A percentile compares a stretch with the other conserved stretches of the same genome.
These are phyloP conservation scores for Hylodesmum podocarpum DNA, from an alignment of 306 rosid species.

Conservation along the genomic window DNA sequence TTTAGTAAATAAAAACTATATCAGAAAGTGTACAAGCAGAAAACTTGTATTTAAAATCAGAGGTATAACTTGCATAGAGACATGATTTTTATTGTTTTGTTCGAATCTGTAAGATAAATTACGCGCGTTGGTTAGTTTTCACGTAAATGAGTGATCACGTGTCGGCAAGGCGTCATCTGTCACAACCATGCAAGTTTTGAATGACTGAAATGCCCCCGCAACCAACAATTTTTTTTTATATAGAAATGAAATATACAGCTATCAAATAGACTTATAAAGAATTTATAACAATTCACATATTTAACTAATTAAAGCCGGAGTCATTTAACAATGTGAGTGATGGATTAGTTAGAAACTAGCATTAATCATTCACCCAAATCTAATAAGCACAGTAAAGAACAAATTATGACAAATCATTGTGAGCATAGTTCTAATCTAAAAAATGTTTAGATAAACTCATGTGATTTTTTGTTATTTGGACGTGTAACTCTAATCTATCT, in stretches of 20 bases:
- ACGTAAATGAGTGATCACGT: not conserved
- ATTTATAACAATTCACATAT: no score
- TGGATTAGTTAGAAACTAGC: not conserved
- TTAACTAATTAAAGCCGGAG: no score
- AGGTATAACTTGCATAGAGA: not conserved
- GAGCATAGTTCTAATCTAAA: no score
- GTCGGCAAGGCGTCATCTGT: slow-evolving; percentile 25
- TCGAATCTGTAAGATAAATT: not conserved
- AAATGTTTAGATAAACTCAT: no score
- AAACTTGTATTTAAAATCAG: not conserved
- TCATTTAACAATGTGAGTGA: not conserved
- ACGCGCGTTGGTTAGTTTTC: not conserved
- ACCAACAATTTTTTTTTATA: no score
- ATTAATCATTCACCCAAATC: not conserved
- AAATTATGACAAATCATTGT: no score
- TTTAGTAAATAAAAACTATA: not conserved
- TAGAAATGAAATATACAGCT: no score
- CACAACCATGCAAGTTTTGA: slow-evolving; percentile 18
- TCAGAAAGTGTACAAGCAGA: not conserved
- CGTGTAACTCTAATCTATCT: no score
- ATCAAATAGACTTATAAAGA: no score
- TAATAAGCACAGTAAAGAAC: not conserved
- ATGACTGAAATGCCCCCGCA: slow-evolving; percentile 21
- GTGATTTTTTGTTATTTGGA: no score
- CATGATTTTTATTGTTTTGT: not conserved